These are phyloP conservation scores for Antitrichia curtipendula DNA, from an alignment of 225 moss, liverwort and hornwort species.

Conservation along the genomic window DNA sequence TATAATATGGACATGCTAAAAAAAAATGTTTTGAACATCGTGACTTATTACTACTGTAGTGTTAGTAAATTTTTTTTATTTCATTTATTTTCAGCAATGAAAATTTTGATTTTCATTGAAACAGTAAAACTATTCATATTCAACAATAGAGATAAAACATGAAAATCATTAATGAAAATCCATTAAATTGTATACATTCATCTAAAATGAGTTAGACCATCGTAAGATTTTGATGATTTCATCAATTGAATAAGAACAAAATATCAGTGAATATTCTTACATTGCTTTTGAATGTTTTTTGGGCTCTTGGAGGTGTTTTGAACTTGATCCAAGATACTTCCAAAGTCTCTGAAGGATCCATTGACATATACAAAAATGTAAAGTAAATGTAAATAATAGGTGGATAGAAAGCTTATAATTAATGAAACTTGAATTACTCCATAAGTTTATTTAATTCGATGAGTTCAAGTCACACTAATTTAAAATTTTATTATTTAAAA, in stretches of 20 bases:
- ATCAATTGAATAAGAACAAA: not conserved
- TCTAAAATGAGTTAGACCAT: not conserved
- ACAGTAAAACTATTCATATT: not conserved
- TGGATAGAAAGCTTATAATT: not conserved
- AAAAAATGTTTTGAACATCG: not conserved
- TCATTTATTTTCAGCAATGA: not conserved
- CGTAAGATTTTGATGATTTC: not conserved
- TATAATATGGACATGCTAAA: too few relatives aligned
- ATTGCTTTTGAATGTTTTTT: not conserved
- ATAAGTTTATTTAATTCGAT: not conserved
- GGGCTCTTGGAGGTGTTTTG: not conserved
- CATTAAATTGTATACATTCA: not conserved
- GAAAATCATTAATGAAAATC: not conserved
- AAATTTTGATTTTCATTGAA: not conserved
- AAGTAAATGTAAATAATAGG: not conserved
- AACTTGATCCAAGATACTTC: not conserved
- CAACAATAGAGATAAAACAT: not conserved
- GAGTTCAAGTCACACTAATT: not conserved
- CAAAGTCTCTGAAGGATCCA: not conserved
- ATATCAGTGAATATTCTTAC: not conserved
- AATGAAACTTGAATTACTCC: too few relatives aligned
- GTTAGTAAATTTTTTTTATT: not conserved
- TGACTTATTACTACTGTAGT: fast-evolving
- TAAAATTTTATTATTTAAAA: not conserved
- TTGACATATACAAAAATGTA: not conserved